phyloP scores from a whole-genome alignment of 2,329 filamentous ascomycete genomes.

The Aureobasidium sp. region DNA sequence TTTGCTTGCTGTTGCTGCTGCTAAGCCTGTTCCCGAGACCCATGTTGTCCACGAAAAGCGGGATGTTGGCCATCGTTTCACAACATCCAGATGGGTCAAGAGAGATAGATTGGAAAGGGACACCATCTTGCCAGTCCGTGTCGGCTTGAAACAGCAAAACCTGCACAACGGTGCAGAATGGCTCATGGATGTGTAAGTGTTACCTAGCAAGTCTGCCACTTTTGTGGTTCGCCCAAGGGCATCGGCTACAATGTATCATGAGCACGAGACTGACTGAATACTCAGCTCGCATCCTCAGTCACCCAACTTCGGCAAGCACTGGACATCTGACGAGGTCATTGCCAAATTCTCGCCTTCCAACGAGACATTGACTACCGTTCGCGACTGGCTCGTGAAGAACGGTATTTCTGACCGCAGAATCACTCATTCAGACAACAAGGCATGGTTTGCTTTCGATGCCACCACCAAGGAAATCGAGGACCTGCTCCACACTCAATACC shows the following conservation, averaged over 20 bases:
- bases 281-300: constrained; percentile 26
- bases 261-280: not conserved
- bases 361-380: constrained; percentile 23
- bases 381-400: constrained; percentile 23
- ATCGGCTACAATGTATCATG: not conserved
- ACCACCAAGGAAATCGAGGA: constrained; percentile 24
- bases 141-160: constrained; percentile 41
- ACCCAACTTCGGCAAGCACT: constrained; percentile 31
- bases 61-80: constrained; percentile 16
- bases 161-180: constrained; percentile 34
- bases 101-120: constrained; percentile 31
- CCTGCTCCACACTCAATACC: constrained; percentile 25
- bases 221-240: too few species aligned
- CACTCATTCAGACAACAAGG: constrained; percentile 29
- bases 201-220: not conserved
- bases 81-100: constrained; percentile 34
- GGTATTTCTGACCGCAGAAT: constrained; percentile 21
- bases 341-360: constrained; percentile 25
- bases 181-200: constrained; percentile 27
- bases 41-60: constrained; percentile 42
- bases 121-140: constrained; percentile 39
- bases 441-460: constrained; percentile 29
- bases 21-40: constrained; percentile 13
- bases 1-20: constrained; percentile 3
- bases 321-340: constrained; percentile 25